Percentiles rank a stretch among this genome's conserved stretches.
Conservation (phyloP, 2,329 filamentous ascomycete species). For the Pyricularia grisea region DNA sequence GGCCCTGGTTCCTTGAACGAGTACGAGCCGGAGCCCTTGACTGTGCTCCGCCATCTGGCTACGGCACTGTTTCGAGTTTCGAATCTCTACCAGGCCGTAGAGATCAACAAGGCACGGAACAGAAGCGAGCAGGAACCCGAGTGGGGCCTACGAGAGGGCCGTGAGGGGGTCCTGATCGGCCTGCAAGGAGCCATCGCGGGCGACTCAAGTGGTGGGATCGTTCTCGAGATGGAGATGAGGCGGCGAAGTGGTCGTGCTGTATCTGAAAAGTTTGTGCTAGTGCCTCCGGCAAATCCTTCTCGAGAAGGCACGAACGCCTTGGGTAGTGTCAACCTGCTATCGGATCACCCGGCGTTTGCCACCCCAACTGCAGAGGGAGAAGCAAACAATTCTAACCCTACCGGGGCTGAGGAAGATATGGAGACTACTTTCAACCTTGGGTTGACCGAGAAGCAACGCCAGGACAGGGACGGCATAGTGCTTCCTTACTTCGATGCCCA, state of each 20-base stretch:
- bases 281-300: constrained; percentile 15
- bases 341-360: constrained; percentile 66
- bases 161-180: constrained; percentile 70
- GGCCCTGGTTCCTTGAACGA: constrained; percentile 23
- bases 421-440: constrained; percentile 78
- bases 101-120: constrained; percentile 65
- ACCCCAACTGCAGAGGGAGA: constrained; percentile 25
- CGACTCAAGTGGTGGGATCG: constrained; percentile 34
- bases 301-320: constrained; percentile 2
- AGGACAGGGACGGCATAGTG: constrained; percentile 80
- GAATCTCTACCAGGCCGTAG: constrained; percentile 65
- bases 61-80: constrained; percentile 72
- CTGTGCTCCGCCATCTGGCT: constrained; percentile 72
- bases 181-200: constrained; percentile 27
- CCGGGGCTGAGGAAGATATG: constrained; percentile 39
- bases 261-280: constrained; percentile 53
- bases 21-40: constrained; percentile 61
- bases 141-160: constrained; percentile 68
- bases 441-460: constrained; percentile 82
- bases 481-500: constrained; percentile 97
- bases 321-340: constrained; percentile 48
- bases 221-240: constrained; percentile 79
- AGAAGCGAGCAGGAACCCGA: constrained; percentile 65
- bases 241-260: constrained; percentile 74
- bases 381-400: constrained; percentile 21